Percentiles rank a stretch among this genome's conserved stretches.
Evolutionary conservation across 1,284 basidiomycete species (phyloP).

Genomic region (Megacollybia platyphylla): DNA sequence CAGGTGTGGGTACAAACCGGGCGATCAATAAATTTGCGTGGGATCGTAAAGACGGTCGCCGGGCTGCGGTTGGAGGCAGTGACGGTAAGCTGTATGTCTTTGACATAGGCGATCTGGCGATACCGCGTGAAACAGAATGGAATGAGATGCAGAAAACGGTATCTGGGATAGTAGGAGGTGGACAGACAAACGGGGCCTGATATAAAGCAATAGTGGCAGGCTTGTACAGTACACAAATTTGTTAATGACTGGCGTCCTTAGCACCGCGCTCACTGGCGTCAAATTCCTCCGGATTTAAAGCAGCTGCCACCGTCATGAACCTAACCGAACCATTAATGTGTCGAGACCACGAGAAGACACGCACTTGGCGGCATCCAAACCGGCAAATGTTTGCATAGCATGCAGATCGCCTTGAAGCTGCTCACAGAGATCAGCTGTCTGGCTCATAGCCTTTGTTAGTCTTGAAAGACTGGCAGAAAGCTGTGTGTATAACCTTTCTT

Average conservation of each 20-base stretch:
- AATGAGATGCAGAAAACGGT: slow-evolving; percentile 78
- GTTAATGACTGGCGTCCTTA: too few species aligned
- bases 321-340: background rate
- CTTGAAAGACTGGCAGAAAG: slow-evolving; percentile 47
- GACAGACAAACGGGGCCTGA: slow-evolving; percentile 33
- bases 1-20: slow-evolving; percentile 54
- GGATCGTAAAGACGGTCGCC: slow-evolving; percentile 79
- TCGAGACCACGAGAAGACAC: slow-evolving; percentile 10
- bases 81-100: slow-evolving; percentile 92
- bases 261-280: background rate
- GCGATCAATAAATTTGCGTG: slow-evolving; percentile 94
- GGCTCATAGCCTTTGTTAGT: slow-evolving; percentile 46
- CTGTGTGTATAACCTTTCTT: slow-evolving; percentile 61
- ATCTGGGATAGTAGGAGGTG: slow-evolving; percentile 44
- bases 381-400: slow-evolving; percentile 59
- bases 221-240: too few species aligned
- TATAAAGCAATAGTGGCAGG: too few species aligned
- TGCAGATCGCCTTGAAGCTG: slow-evolving; percentile 57
- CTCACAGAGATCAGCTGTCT: slow-evolving; percentile 61
- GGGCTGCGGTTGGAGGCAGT: slow-evolving; percentile 80
- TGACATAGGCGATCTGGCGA: slow-evolving; percentile 83
- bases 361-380: slow-evolving; percentile 61
- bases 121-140: slow-evolving; percentile 83
- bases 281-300: slow-evolving; percentile 5
- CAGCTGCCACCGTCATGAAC: slow-evolving; percentile 7